Evolutionary conservation across 495 filamentous ascomycete genomes (phyloP).

Genomic region (Penicillium mononematosum): DNA sequence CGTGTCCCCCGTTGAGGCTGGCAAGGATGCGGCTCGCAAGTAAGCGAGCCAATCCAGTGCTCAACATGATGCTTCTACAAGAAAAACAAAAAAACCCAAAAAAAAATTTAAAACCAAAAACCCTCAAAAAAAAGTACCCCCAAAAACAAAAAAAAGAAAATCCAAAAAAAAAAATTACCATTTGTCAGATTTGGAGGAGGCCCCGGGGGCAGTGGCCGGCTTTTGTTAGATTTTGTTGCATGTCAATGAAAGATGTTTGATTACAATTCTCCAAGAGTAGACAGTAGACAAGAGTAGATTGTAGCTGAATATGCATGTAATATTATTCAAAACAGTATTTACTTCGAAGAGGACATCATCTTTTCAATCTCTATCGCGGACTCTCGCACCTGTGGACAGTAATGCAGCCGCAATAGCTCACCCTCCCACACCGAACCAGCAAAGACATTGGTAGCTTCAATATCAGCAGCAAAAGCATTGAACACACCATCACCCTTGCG

Average conservation of each 20-base stretch:
- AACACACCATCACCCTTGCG: conserved; percentile 77
- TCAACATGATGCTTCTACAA: not conserved
- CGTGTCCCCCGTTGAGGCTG: not conserved
- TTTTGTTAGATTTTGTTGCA: not conserved
- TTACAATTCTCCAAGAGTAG: not conserved
- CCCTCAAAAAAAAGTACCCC: not conserved
- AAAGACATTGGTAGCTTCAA: conserved; percentile 85
- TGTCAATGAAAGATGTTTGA: conserved; percentile 5
- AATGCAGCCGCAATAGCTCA: conserved; percentile 81
- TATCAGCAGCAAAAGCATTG: conserved; percentile 52
- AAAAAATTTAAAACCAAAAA: not conserved
- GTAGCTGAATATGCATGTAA: conserved; percentile 9
- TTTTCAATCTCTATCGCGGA: conserved; percentile 71
- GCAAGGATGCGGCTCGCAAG: not conserved
- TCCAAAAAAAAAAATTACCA: not conserved
- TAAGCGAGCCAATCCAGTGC: not conserved
- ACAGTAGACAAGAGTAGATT: not conserved
- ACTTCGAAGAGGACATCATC: conserved; percentile 43
- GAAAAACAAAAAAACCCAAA: not conserved
- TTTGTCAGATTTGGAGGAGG: not conserved
- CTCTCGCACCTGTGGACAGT: conserved; percentile 78
- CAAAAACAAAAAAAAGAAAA: not conserved
- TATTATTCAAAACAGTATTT: conserved; percentile 21
- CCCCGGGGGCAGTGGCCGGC: not conserved
- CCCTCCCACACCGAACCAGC: conserved; percentile 91